A percentile compares a stretch with the other conserved stretches of the same genome.
These are phyloP conservation scores for Pyrenophora teres DNA, from an alignment of 2,329 filamentous ascomycete species.

Conservation along the genomic window DNA sequence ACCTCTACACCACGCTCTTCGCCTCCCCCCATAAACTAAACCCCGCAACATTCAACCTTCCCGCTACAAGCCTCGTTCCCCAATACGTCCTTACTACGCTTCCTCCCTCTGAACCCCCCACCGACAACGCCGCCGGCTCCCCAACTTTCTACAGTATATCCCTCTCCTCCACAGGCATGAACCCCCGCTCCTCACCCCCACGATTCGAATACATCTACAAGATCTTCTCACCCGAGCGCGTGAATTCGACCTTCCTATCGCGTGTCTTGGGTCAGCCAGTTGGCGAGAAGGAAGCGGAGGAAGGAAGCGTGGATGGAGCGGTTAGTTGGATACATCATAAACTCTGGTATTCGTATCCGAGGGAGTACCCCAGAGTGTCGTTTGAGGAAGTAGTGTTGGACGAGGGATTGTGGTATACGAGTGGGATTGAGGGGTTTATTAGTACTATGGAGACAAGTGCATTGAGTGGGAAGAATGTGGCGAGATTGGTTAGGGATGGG, in stretches of 20 bases:
- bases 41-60: constrained; percentile 72
- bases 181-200: constrained; percentile 53
- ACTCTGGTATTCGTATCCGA: constrained; percentile 86
- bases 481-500: constrained; percentile 69
- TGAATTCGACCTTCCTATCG: constrained; percentile 55
- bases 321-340: constrained; percentile 45
- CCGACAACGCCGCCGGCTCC: constrained; percentile 61
- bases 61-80: constrained; percentile 64
- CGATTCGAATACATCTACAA: constrained; percentile 66
- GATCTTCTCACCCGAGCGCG: constrained; percentile 63
- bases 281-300: constrained; percentile 39
- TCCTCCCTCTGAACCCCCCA: constrained; percentile 59
- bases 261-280: constrained; percentile 52
- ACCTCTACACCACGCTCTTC: constrained; percentile 88
- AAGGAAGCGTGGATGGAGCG: constrained; percentile 37
- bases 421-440: constrained; percentile 86
- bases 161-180: constrained; percentile 67
- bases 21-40: constrained; percentile 75
- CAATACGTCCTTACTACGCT: constrained; percentile 84
- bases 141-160: constrained; percentile 87
- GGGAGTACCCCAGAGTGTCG: constrained; percentile 79
- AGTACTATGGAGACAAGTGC: constrained; percentile 97
- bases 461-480: constrained; percentile 87
- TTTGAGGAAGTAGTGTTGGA: constrained; percentile 81
- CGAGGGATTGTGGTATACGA: constrained; percentile 67